Evolutionary conservation across 2,329 filamentous ascomycete genomes (phyloP).

Genomic region (Arachnomyces sp.): DNA sequence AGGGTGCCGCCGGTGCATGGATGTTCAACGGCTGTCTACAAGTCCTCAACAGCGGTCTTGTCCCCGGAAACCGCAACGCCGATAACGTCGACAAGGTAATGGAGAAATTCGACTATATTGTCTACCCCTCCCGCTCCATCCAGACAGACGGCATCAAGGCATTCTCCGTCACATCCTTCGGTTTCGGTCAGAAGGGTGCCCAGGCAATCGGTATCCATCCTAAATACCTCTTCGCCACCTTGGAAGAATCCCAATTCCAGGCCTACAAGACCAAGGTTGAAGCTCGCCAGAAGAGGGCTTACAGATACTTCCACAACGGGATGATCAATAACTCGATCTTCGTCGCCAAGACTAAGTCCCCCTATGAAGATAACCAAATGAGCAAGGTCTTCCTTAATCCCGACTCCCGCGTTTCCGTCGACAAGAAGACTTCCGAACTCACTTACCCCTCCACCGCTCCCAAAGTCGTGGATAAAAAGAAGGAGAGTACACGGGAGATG

Average conservation of each 20-base stretch:
- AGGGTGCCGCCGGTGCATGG: constrained; percentile 31
- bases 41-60: constrained; percentile 22
- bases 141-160: constrained; percentile 24
- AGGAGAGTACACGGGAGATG: constrained; percentile 61
- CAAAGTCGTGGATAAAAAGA: constrained; percentile 51
- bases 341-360: constrained; percentile 84
- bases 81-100: constrained; percentile 29
- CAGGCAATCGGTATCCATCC: constrained; percentile 30
- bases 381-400: constrained; percentile 88
- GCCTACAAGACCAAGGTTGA: constrained; percentile 79
- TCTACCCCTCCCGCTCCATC: constrained; percentile 24
- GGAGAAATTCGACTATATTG: constrained; percentile 23
- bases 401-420: constrained; percentile 69
- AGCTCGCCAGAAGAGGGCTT: constrained; percentile 94
- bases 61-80: constrained; percentile 32
- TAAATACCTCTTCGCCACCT: constrained; percentile 27
- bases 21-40: constrained; percentile 34
- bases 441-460: constrained; percentile 63
- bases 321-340: constrained; percentile 98
- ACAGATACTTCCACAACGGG: constrained; percentile 97
- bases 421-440: constrained; percentile 79
- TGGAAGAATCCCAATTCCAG: constrained; percentile 13
- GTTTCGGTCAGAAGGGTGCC: constrained; percentile 39
- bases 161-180: constrained; percentile 35
- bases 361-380: constrained; percentile 83